Evolutionary conservation across 2,329 filamentous ascomycete species (phyloP), one percentile per base, ranked within the genome.

Genomic region (Aspergillus fischeri): DNA sequence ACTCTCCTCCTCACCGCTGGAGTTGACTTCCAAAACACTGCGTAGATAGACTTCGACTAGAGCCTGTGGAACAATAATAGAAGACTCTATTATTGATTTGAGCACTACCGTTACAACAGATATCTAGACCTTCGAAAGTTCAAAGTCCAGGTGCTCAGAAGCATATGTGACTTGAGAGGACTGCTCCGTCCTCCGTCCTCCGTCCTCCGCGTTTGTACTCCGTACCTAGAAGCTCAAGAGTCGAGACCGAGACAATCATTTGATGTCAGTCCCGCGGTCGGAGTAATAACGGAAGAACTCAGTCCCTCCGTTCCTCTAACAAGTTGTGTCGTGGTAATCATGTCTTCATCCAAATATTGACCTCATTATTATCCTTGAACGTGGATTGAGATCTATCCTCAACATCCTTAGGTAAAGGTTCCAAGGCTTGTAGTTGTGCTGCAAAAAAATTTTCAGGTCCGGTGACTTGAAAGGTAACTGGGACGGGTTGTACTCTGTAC

Each of bases 261-360:
- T 47, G 11, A 25, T 24, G 42, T 21, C n/a, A 4, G n/a, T 11
- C 4, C 42, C 51, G 41, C 44, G 54, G 49, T 49, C 49, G 49
- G 54, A 56, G 49, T 51, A 56, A 56, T 41, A 29, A 49, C 54
- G 54, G 54, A 48, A 42, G 44, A 56, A 56, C 32, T 44, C 41
- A 41, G 44, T 42, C 20, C 29, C 49, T 49, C 20, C 29, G 14
- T 14, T 28, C 41, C 32, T 50, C 21, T 48, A 49, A 49, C 45
- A 17, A 21, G 10, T 24, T 5, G 17, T 20, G 44, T 32, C 17
- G 11, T 6, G 44, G 24, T 14, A 47, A 25, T 47, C n/a, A 21
- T 24, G 11, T 3, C 21, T 47, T 25, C 11, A 14, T 25, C 5
- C 5, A 8, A 14, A 47, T 27, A 2, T 47, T 38, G 32, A 38